Base-by-base conservation (phyloP, 352 stramenopile species). In the Globisporangium emineosum region DNA sequence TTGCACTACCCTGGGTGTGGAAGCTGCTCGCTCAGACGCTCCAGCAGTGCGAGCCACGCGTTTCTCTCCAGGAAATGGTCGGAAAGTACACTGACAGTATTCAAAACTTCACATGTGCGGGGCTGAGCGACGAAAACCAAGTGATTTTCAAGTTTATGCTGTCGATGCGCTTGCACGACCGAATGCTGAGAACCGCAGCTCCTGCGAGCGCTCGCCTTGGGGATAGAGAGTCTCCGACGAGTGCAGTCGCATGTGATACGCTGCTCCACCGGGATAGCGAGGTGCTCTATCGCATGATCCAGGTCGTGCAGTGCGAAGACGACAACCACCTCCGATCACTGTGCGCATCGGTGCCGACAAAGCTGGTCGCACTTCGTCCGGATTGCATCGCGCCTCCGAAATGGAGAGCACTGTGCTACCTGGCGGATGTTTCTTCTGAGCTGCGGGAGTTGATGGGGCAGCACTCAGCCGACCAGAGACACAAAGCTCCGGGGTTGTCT, bases 111-210 rank as follows among this genome's bases (percentile, higher is more conserved):
- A 62, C 73, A 1, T 50, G 57, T n/a, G 68, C 68, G 43, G 67
- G 70, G 30, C 47, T 88, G n/a, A 51, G 21, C 9, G 74, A 79
- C 12, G 66, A 75, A 50, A 64, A 79, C 12, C 62, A 67, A 9
- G 32, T 76, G 6, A 32, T 83, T 3, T 81, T 80, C 33, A 55
- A 60, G 5, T 80, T 88, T 50, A n/a, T 80, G 5, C 57, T 83
- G 13, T 70, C 75, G 23, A 53, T 81, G 49, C 60, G 67, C 13
- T 49, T 87, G 30, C 74, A 78, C 50, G 69, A 72, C 9, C 68
- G 68, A 13, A 58, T 19, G 9, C 15, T 32, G 9, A 15, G 5
- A 2, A 23, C 23, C 5, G 10, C 17, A 1, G 8, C 15, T 3
- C 27, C 17, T 25, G 9, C 47, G 13, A 43, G n/a, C 27, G 15